phyloP scores from a whole-genome alignment of 2,329 filamentous ascomycete species.

The Hymenoscyphus salicellus region DNA sequence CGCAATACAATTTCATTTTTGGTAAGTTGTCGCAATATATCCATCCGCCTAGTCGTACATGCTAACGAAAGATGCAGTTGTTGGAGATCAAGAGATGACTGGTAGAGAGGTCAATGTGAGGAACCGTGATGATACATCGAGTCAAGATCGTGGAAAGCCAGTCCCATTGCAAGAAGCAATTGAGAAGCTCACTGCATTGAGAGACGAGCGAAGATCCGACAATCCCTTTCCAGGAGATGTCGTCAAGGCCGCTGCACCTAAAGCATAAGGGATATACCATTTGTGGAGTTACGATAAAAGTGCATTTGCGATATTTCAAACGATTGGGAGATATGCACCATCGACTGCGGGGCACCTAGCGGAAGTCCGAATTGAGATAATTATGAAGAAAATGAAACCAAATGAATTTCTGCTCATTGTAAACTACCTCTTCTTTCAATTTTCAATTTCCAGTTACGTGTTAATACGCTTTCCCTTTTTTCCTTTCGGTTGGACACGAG shows the following conservation, averaged over 20 bases:
- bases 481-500: no score
- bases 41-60: not conserved
- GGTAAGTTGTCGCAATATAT: constrained; percentile 53
- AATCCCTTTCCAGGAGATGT: constrained; percentile 39
- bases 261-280: not conserved
- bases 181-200: constrained; percentile 52
- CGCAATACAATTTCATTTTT: constrained; percentile 83
- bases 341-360: not conserved
- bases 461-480: no score
- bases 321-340: not conserved
- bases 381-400: not conserved
- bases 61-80: constrained; percentile 43
- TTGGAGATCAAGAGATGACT: constrained; percentile 60
- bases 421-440: not conserved
- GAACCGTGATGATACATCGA: constrained; percentile 61
- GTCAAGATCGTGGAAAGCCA: constrained; percentile 59
- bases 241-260: constrained; percentile 16
- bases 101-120: constrained; percentile 61
- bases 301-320: not conserved
- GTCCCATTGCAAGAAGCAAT: constrained; percentile 56
- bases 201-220: constrained; percentile 43
- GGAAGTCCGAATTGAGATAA: not conserved
- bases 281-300: not conserved
- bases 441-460: no score
- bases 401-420: not conserved